Evolutionary conservation across 129 eudicot genomes (phyloP).

Genomic region (Heracleum sosnowskyi): DNA sequence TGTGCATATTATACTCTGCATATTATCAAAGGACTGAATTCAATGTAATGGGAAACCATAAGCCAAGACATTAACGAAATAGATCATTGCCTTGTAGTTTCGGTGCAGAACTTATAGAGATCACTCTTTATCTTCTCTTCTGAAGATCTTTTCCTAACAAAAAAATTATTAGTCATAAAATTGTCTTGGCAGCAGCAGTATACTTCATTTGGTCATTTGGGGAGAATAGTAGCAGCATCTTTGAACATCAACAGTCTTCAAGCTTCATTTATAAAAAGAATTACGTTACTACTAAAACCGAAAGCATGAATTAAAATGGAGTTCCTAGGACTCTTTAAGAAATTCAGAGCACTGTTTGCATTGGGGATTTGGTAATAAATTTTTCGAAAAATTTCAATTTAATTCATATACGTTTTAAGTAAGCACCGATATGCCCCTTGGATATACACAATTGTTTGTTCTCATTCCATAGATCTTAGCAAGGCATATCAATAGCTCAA

Average conservation of each 20-base stretch:
- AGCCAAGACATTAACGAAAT: background rate
- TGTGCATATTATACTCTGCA: no score
- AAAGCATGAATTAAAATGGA: background rate
- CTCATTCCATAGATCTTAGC: background rate
- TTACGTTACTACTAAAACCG: background rate
- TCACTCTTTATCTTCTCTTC: constrained; percentile 10
- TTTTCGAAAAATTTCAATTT: background rate
- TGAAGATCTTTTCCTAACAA: background rate
- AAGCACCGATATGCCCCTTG: background rate
- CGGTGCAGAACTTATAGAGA: background rate
- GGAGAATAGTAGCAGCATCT: constrained; percentile 12
- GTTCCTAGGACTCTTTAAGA: background rate
- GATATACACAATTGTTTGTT: background rate
- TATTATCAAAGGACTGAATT: no score
- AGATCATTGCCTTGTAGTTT: constrained; percentile 1
- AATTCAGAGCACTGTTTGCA: background rate
- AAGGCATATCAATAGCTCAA: constrained; percentile 12
- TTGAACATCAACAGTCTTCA: constrained; percentile 12
- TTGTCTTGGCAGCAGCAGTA: constrained; percentile 9
- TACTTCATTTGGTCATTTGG: constrained; percentile 13
- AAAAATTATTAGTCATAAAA: background rate
- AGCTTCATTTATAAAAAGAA: constrained; percentile 5
- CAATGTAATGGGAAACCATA: no score
- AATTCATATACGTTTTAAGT: background rate
- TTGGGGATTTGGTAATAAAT: background rate